phyloP scores from a whole-genome alignment of 306 rosid species.

The Ammopiptanthus mongolicus region DNA sequence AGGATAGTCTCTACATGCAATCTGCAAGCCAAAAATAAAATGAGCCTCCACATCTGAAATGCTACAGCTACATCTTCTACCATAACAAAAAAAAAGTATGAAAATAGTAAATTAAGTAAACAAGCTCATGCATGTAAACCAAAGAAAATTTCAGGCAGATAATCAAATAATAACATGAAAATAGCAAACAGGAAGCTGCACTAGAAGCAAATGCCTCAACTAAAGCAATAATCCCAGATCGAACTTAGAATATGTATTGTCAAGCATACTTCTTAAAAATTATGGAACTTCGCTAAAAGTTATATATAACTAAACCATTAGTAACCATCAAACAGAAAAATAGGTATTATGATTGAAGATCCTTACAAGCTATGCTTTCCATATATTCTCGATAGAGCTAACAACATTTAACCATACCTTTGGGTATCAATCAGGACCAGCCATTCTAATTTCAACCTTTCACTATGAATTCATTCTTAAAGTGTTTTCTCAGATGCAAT shows the following conservation, averaged over 20 bases:
- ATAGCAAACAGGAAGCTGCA: neutral
- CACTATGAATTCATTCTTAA: conserved; percentile 20
- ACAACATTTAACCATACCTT: conserved; percentile 21
- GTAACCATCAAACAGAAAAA: neutral
- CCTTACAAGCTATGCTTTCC: neutral
- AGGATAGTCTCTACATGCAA: conserved; percentile 88
- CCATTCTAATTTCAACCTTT: conserved; percentile 8
- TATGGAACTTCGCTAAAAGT: neutral
- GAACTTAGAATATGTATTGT: neutral
- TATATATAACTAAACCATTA: neutral
- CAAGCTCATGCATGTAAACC: neutral
- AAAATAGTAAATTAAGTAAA: neutral
- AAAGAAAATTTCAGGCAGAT: neutral
- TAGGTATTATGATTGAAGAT: neutral
- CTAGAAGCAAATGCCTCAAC: conserved; percentile 5
- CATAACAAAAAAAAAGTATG: neutral
- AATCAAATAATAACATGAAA: neutral
- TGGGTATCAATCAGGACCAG: neutral
- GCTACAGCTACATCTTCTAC: neutral
- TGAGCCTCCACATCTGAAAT: conserved; percentile 4
- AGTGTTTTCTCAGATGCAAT: conserved; percentile 18
- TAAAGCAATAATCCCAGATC: neutral
- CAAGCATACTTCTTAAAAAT: neutral
- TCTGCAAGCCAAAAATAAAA: conserved; percentile 38
- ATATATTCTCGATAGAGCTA: conserved; percentile 19